phyloP scores from a whole-genome alignment of 371 early-diverging fungal species.

The Mortierella sp. region DNA sequence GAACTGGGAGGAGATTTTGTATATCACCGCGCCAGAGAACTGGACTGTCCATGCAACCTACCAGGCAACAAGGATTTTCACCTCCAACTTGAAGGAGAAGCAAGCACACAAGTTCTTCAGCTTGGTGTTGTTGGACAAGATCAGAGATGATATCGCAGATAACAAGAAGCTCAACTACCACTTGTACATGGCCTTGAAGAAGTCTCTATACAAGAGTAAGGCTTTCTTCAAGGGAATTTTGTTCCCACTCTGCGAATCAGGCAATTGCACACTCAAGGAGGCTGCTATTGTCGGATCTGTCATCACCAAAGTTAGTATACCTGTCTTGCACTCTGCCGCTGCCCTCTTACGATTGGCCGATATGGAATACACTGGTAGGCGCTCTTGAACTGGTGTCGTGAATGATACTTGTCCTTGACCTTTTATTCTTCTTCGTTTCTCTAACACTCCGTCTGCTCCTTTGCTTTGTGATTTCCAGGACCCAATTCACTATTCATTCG shows the following conservation, averaged over 20 bases:
- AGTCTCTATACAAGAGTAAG: conserved; percentile 95
- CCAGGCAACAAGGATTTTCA: conserved; percentile 96
- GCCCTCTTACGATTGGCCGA: conserved; percentile 94
- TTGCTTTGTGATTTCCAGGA: conserved; percentile 37
- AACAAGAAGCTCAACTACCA: conserved; percentile 97
- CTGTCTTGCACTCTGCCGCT: conserved; percentile 95
- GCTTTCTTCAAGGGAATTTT: conserved; percentile 98
- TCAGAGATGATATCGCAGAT: conserved; percentile 94
- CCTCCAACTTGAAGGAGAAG: conserved; percentile 92
- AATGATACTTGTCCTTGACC: background rate
- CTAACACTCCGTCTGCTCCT: background rate
- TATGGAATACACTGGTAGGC: conserved; percentile 94
- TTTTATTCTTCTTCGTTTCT: background rate
- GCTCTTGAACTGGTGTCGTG: background rate
- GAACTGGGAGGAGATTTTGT: conserved; percentile 97
- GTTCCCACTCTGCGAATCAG: conserved; percentile 95
- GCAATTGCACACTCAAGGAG: conserved; percentile 96
- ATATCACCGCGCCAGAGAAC: conserved; percentile 88
- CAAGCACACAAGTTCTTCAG: conserved; percentile 94
- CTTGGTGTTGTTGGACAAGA: conserved; percentile 89
- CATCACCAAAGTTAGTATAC: conserved; percentile 92
- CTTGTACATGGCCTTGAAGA: conserved; percentile 95
- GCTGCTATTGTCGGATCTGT: conserved; percentile 96
- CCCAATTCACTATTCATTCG: conserved; percentile 95
- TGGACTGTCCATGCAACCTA: conserved; percentile 98